phyloP scores from a whole-genome alignment of 1,284 basidiomycete genomes.

The Puccinia coronata region DNA sequence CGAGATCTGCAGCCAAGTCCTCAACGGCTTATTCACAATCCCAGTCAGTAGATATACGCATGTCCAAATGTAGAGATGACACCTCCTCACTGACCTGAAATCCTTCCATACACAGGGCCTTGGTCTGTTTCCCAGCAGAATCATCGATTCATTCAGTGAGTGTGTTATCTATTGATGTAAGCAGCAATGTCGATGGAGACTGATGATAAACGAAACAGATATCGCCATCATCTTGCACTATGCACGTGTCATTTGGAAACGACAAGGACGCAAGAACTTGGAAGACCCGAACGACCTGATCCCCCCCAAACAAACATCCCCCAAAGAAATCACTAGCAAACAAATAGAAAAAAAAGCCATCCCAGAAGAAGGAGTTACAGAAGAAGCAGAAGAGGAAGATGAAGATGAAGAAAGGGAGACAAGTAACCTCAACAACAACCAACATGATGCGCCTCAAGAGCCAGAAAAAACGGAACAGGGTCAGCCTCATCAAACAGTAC shows the following conservation, averaged over 20 bases:
- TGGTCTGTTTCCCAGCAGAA: constrained; percentile 35
- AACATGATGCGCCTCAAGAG: not conserved
- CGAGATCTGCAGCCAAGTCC: constrained; percentile 48
- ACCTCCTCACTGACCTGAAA: no score
- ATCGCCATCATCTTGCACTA: constrained; percentile 34
- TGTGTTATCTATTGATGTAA: not conserved
- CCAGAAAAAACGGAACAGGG: no score
- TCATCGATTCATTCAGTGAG: constrained; percentile 44
- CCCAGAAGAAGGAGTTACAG: not conserved
- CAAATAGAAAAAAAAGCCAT: no score
- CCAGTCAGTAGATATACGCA: constrained; percentile 4
- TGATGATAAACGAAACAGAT: not conserved
- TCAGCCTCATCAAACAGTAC: no score
- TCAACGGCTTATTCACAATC: constrained; percentile 48
- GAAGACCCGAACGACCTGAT: constrained; percentile 36
- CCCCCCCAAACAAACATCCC: constrained; percentile 3
- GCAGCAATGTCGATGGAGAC: no score
- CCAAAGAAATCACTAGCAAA: no score
- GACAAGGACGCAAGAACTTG: constrained; percentile 13
- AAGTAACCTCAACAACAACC: not conserved
- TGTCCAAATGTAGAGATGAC: no score
- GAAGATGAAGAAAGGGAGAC: not conserved
- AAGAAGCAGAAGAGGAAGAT: not conserved
- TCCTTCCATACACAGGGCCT: no score
- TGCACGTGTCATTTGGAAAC: constrained; percentile 32